Conservation (phyloP, 306 rosid species). For the Carpinus viminea region DNA sequence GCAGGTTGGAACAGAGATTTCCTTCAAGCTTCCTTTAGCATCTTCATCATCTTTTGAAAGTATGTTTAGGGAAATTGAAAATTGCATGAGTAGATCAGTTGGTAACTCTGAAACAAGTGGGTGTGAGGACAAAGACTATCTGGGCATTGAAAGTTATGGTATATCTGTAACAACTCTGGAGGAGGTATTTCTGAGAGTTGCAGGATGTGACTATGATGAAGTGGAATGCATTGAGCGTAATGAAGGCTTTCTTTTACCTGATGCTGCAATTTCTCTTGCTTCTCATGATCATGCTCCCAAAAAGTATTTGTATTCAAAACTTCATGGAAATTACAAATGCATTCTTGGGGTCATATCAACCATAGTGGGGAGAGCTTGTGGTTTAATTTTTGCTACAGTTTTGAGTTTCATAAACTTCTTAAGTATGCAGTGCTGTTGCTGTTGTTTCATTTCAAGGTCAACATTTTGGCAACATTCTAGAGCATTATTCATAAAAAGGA, state of each 20-base stretch:
- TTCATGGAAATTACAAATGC: conserved; percentile 53
- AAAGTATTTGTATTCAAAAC: conserved; percentile 37
- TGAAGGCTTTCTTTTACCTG: conserved; percentile 32
- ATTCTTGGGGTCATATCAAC: conserved; percentile 56
- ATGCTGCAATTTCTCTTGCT: conserved; percentile 47
- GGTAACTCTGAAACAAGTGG: conserved; percentile 36
- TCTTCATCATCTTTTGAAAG: conserved; percentile 81
- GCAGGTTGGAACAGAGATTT: conserved; percentile 98
- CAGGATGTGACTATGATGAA: conserved; percentile 73
- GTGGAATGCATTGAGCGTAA: conserved; percentile 55
- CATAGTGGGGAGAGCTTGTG: conserved; percentile 60
- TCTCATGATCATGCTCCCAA: conserved; percentile 44
- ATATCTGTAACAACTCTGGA: conserved; percentile 96
- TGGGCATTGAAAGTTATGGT: conserved; percentile 93
- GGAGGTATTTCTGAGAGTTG: conserved; percentile 96
- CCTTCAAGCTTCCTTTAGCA: conserved; percentile 93
- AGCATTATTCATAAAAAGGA: conserved; percentile 83
- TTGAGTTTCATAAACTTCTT: conserved; percentile 58
- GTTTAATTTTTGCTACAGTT: conserved; percentile 53
- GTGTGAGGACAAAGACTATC: conserved; percentile 43
- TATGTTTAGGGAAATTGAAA: conserved; percentile 97
- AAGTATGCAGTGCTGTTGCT: conserved; percentile 62
- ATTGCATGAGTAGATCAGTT: conserved; percentile 61
- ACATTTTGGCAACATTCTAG: conserved; percentile 85
- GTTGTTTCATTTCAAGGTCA: conserved; percentile 71